Evolutionary conservation across 192 early-diverging fungal species (phyloP), one percentile per base, ranked within the genome.

Genomic region (Rhizophlyctis rosea): DNA sequence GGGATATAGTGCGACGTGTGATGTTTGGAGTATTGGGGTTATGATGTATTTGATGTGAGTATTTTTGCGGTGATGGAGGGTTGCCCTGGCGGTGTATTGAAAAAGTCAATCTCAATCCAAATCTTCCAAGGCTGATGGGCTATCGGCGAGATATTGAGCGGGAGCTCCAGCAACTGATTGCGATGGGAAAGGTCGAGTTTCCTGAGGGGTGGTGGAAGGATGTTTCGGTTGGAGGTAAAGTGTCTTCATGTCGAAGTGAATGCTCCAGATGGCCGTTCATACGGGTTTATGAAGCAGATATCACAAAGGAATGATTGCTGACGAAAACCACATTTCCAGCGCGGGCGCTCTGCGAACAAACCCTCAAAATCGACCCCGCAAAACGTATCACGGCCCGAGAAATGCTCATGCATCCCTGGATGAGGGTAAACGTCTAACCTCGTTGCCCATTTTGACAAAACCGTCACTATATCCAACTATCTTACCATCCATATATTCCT

Each of bases 1-100:
- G 29, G 75, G 75, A 29, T 81, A 81, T 63, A 80, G 71, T 50
- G 69, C 69, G 27, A 68, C 70, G 50, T 81, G 80, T 60, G 80
- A 81, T 64, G 61, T 81, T 2, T 81, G 80, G 80, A 81, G 80
- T 55, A 81, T 81, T 11, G 80, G 80, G 1, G 70, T 81, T 11
- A 78, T 81, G 74, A 61, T 74, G 24, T 81, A 78, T 36, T 56
- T 81, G 29, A 53, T 81, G 77, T 80, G 61, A 35, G 71, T 56
- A n/a, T n/a, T n/a, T n/a, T n/a, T n/a, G n/a, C n/a, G n/a, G n/a
- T 30, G n/a, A 25, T 13, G 30, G 18, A 14, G 18, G 27, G 51
- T 28, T 65, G 31, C 0, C 39, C 5, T 32, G 31, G 21, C 50
- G 27, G 18, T 34, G 36, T 0, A 23, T 57, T 39, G 47, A 55